Evolutionary conservation across 352 stramenopile species (phyloP).

Genomic region (Pythium monospermum): DNA sequence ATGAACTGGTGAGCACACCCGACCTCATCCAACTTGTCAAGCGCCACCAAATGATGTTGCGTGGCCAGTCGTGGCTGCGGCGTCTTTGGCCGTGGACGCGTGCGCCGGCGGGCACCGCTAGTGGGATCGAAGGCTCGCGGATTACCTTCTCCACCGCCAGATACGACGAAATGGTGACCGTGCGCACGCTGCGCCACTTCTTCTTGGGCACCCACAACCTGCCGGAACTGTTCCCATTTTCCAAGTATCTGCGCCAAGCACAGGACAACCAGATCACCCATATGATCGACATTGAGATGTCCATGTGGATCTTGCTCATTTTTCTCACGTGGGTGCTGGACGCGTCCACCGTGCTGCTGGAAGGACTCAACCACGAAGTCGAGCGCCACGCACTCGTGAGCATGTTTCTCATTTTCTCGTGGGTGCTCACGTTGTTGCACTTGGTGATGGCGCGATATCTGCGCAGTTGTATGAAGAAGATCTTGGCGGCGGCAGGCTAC

Average conservation of each 20-base stretch:
- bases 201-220: conserved; percentile 19
- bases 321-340: conserved; percentile 18
- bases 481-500: conserved; percentile 16
- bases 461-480: conserved; percentile 2
- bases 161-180: conserved; percentile 13
- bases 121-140: conserved; percentile 2
- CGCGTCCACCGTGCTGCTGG: conserved; percentile 6
- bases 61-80: conserved; percentile 4
- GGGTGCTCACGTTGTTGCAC: conserved; percentile 11
- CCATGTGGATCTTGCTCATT: conserved; percentile 33
- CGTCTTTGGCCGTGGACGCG: conserved; percentile 7
- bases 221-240: conserved; percentile 37
- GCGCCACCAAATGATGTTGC: conserved; percentile 21
- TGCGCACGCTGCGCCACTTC: conserved; percentile 20
- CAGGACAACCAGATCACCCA: conserved; percentile 73
- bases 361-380: conserved; percentile 6
- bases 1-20: conserved; percentile 18
- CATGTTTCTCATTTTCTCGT: conserved; percentile 19
- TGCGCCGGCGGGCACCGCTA: background rate
- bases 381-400: conserved; percentile 11
- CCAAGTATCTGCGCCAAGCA: conserved; percentile 63
- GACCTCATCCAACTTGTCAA: conserved; percentile 21
- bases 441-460: conserved; percentile 14
- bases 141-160: conserved; percentile 5
- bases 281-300: conserved; percentile 67